Percentiles rank a stretch among this genome's conserved stretches.
Conservation (phyloP, 352 stramenopile genomes). For the Phytophthora vignae region DNA sequence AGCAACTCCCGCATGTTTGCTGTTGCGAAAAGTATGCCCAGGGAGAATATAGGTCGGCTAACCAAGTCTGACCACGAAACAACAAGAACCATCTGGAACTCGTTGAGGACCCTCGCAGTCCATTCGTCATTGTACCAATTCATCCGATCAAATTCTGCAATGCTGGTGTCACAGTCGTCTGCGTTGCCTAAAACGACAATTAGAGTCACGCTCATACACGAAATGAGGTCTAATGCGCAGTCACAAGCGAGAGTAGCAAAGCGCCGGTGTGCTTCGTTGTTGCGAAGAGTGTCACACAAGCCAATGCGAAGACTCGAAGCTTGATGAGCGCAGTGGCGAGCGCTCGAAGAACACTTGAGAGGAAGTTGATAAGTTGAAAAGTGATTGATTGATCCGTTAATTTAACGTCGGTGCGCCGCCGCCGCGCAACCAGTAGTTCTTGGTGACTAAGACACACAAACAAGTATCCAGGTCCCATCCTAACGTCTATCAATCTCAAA, state of each 20-base stretch:
- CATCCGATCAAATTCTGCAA: constrained; percentile 25
- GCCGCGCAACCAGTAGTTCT: too few relatives aligned
- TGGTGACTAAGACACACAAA: too few relatives aligned
- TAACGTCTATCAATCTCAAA: too few relatives aligned
- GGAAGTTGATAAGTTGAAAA: too few relatives aligned
- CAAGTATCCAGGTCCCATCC: too few relatives aligned
- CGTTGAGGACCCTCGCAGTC: constrained; percentile 29
- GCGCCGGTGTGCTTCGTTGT: constrained; percentile 26
- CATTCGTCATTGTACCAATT: constrained; percentile 46
- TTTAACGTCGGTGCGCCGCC: too few relatives aligned
- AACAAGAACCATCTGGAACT: constrained; percentile 43
- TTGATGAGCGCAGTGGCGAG: too few relatives aligned
- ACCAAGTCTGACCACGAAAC: constrained; percentile 38
- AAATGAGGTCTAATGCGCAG: constrained; percentile 40
- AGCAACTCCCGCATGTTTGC: constrained; percentile 22
- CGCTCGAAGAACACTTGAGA: too few relatives aligned
- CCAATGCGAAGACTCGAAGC: too few relatives aligned
- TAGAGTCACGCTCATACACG: constrained; percentile 31
- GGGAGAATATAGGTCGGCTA: constrained; percentile 29
- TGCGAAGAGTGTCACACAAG: too few relatives aligned
- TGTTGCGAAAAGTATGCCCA: constrained; percentile 16
- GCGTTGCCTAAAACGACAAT: constrained; percentile 35
- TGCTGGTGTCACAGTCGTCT: constrained; percentile 12
- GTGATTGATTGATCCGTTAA: too few relatives aligned
- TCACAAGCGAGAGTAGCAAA: constrained; percentile 44